phyloP scores from a whole-genome alignment of 2,329 filamentous ascomycete species.

The Trichoderma harzianum region DNA sequence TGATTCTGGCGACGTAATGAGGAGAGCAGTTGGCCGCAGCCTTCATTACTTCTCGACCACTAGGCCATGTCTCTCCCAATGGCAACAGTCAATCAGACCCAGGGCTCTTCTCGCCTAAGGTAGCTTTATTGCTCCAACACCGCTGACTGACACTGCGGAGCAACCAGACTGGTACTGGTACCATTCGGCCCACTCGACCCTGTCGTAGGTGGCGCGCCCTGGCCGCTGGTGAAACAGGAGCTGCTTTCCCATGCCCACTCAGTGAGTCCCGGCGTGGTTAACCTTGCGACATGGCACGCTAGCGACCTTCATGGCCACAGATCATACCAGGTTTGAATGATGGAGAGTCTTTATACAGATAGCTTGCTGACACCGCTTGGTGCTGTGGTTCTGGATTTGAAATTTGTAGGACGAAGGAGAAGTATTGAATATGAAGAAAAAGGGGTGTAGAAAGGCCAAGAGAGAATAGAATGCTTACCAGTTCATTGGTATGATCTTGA shows the following conservation, averaged over 20 bases:
- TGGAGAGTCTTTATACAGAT: background rate
- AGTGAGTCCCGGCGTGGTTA: slow-evolving; percentile 41
- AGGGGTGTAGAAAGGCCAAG: background rate
- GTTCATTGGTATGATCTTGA: slow-evolving; percentile 29
- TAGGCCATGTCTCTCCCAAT: background rate
- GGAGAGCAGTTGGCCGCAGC: background rate
- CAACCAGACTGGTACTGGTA: background rate
- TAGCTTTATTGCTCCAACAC: slow-evolving; percentile 6
- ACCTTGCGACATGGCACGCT: slow-evolving; percentile 40
- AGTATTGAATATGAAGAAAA: background rate
- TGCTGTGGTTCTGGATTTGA: background rate
- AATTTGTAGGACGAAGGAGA: background rate
- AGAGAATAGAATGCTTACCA: slow-evolving; percentile 27
- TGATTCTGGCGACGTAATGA: background rate
- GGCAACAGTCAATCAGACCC: background rate
- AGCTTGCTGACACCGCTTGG: slow-evolving; percentile 15
- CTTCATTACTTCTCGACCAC: background rate
- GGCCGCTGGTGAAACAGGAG: slow-evolving; percentile 51
- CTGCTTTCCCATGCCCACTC: slow-evolving; percentile 47
- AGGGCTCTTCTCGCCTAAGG: slow-evolving; percentile 10
- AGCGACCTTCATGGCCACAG: slow-evolving; percentile 3
- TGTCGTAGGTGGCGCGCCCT: slow-evolving; percentile 34
- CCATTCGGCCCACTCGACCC: slow-evolving; percentile 26
- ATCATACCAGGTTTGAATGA: slow-evolving; percentile 4
- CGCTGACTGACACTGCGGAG: slow-evolving; percentile 4